A percentile compares a stretch with the other conserved stretches of the same genome.
Conservation (phyloP, 164 flowering plant species). For the Magnolia kwangsiensis region DNA sequence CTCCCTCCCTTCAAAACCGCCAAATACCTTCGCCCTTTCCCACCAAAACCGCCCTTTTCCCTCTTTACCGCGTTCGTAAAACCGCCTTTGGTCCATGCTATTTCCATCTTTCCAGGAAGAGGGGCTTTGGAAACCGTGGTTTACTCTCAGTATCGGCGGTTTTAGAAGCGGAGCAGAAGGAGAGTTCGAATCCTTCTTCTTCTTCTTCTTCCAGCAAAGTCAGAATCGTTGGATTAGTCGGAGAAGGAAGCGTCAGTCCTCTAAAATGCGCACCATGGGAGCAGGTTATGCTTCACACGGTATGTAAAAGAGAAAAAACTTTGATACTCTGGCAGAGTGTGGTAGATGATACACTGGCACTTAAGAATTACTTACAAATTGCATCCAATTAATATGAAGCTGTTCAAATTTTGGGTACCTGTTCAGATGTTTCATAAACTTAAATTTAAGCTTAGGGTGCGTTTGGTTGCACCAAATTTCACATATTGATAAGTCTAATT, state of each 20-base stretch:
- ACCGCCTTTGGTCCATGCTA: neutral
- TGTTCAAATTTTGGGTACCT: neutral
- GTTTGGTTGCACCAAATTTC: too few relatives aligned
- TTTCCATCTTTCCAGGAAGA: constrained; percentile 11
- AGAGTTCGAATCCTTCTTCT: constrained; percentile 3
- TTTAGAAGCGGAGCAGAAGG: constrained; percentile 20
- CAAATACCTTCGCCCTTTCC: constrained; percentile 3
- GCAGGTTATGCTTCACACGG: constrained; percentile 91
- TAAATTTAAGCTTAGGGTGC: neutral
- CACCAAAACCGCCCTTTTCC: neutral
- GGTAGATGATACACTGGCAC: too few relatives aligned
- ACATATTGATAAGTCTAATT: neutral
- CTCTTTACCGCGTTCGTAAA: constrained; percentile 1
- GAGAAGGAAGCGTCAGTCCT: constrained; percentile 73
- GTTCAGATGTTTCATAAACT: neutral
- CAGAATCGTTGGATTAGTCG: constrained; percentile 65
- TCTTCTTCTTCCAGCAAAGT: constrained; percentile 33
- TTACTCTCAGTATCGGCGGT: constrained; percentile 21
- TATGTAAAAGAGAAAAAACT: neutral
- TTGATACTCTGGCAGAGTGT: too few relatives aligned
- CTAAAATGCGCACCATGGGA: constrained; percentile 66
- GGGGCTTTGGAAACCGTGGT: neutral
- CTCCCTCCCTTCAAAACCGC: constrained; percentile 7
- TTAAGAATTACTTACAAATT: too few relatives aligned
- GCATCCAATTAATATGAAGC: neutral